Base-by-base conservation (phyloP, 805 yeast genomes). In the Yamadazyma insecticola region DNA sequence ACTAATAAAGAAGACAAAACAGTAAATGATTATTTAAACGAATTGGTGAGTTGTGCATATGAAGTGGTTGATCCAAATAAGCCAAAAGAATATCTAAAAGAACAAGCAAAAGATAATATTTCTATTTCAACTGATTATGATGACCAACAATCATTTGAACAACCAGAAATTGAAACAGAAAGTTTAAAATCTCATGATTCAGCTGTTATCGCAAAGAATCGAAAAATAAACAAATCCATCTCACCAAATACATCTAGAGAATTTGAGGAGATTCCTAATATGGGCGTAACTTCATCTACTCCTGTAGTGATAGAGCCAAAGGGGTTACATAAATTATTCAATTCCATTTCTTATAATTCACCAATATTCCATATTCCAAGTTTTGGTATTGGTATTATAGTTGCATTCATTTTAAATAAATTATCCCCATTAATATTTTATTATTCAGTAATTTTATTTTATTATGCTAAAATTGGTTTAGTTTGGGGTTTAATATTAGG, bases 21-120 rank as follows among this genome's bases (percentile, higher is more conserved):
- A 12, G 51, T 45, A 11, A 55, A 51, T 35, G 48, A 45, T 33
- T 43, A 47, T 36, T 35, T 53, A 13, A 59, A 59, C 35, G 65
- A 60, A 30, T 47, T 60, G 14, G 41, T 49, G 19, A 59, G 48
- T 16, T 57, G 62, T 33, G 50, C 63, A 1, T 60, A 56, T 38
- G 44, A 43, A 24, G 43, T 57, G 10, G 35, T 43, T 3, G 48
- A 44, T 7, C 39, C 44, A 16, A 28, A 36, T 18, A 35, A 32
- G 12, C 25, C 30, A 4, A 16, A 24, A 4, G 29, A 29, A 18
- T n/a, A 27, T 5, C 20, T 25, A 16, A 8, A 8, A 8, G 26
- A 20, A 21, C 11, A 4, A 6, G 15, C 16, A 4, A 21, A 18
- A n/a, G 12, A 18, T 18, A 10, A 10, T 8, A 7, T 18, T 7